Evolutionary conservation across 306 rosid species (phyloP).

Genomic region (Prinsepia uniflora): DNA sequence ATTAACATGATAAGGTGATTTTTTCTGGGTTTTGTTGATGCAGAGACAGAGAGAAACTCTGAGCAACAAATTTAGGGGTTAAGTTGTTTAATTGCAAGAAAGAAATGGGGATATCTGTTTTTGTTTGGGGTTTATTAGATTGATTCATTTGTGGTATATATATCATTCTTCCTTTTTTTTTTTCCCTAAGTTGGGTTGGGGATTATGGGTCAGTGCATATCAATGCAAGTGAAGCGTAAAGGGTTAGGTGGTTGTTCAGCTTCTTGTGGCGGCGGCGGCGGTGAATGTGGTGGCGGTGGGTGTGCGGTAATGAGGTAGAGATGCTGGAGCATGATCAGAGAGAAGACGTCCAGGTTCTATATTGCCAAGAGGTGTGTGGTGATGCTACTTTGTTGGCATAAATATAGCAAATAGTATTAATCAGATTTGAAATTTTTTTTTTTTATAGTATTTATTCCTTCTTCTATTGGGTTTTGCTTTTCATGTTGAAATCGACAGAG

Average conservation of each 20-base stretch:
- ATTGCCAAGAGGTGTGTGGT: slow-evolving; percentile 33
- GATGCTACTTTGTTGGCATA: slow-evolving; percentile 41
- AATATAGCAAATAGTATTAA: slow-evolving; percentile 32
- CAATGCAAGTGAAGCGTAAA: slow-evolving; percentile 3
- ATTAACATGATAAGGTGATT: neutral
- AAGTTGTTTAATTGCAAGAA: neutral
- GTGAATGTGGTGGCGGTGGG: neutral
- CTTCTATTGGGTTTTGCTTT: neutral
- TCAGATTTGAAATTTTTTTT: neutral
- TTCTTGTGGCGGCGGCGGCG: neutral
- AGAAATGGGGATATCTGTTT: slow-evolving; percentile 3
- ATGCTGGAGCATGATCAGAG: slow-evolving; percentile 25
- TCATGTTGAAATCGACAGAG: neutral
- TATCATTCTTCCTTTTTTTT: neutral
- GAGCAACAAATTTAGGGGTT: neutral
- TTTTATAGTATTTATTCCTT: neutral
- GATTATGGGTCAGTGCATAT: slow-evolving; percentile 31
- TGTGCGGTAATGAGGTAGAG: slow-evolving; percentile 11
- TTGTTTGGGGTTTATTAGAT: neutral
- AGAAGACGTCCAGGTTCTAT: slow-evolving; percentile 36
- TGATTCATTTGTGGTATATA: neutral
- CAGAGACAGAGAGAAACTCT: neutral
- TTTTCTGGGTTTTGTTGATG: neutral
- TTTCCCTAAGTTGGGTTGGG: neutral
- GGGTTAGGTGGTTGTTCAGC: slow-evolving; percentile 10